A percentile compares a stretch with the other conserved stretches of the same genome.
Evolutionary conservation across 2,329 filamentous ascomycete species (phyloP).

Genomic region (Cladosporium sp.): DNA sequence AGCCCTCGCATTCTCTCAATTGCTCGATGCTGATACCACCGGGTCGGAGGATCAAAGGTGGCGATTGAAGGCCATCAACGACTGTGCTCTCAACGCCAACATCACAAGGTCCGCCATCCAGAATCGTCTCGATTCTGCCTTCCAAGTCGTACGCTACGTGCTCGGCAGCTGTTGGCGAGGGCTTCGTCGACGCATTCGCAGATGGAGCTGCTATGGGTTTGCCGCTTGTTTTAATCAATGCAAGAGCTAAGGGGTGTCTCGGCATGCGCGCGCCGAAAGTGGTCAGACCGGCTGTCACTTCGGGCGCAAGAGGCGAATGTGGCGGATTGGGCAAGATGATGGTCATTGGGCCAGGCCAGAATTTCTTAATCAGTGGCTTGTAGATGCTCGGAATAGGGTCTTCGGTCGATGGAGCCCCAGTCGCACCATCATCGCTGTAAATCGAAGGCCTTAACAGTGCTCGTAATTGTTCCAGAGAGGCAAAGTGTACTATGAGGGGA

Average conservation of each 20-base stretch:
- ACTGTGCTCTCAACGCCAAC: slow-evolving; percentile 97
- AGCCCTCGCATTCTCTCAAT: slow-evolving; percentile 71
- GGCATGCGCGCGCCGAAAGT: slow-evolving; percentile 94
- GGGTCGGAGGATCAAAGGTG: slow-evolving; percentile 79
- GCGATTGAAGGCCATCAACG: slow-evolving; percentile 80
- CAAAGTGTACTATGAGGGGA: slow-evolving; percentile 89
- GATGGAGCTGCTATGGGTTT: slow-evolving; percentile 86
- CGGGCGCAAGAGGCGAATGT: slow-evolving; percentile 73
- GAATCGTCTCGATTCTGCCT: slow-evolving; percentile 78
- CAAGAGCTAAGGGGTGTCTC: slow-evolving; percentile 76
- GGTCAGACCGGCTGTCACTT: slow-evolving; percentile 80
- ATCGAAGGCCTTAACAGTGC: slow-evolving; percentile 53
- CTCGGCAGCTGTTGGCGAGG: slow-evolving; percentile 84
- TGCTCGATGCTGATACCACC: slow-evolving; percentile 85
- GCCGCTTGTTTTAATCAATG: slow-evolving; percentile 77
- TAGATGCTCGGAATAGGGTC: slow-evolving; percentile 73
- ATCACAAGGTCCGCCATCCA: slow-evolving; percentile 82
- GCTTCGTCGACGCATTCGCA: slow-evolving; percentile 90
- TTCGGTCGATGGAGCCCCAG: slow-evolving; percentile 24
- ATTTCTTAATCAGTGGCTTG: slow-evolving; percentile 70
- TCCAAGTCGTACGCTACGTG: slow-evolving; percentile 85
- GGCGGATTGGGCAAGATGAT: slow-evolving; percentile 78
- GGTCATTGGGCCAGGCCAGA: slow-evolving; percentile 94
- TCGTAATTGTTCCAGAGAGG: slow-evolving; percentile 75
- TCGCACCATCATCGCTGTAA: slow-evolving; percentile 17